Evolutionary conservation across 768 basidiomycete genomes (phyloP), one percentile per base, ranked within the genome.

Genomic region (Termitomyces sp.): DNA sequence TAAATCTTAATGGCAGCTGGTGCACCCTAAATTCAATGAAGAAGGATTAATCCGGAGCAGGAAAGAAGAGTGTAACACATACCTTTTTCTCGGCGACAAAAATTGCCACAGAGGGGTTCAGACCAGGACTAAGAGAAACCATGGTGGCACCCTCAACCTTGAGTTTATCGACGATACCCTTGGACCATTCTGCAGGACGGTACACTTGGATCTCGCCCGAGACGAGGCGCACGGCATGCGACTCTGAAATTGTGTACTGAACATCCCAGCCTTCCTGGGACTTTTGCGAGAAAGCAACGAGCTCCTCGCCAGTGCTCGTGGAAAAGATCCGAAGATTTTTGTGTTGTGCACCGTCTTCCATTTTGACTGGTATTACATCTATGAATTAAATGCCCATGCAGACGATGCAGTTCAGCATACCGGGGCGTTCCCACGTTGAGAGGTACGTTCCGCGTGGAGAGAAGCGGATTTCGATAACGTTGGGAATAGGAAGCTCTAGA

Each of bases 81-180:
- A 84, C 90, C 80, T 97, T 97, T 79, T 94, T 94, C 80, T 98
- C 96, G 0, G 86, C 89, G 40, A 95, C 78, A 69, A 98, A 99
- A 12, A 96, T 82, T 4, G 95, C 96, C n/a, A 99, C 70, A 8
- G 85, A 87, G 8, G 92, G 90, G 71, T 93, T 92, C 65, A 88
- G 73, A 8, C 94, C 93, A 9, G 91, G 91, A 64, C 92, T 92
- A 60, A 95, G 75, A 4, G 83, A 77, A 46, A 92, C 78, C 64
- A 77, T 83, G 0, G 88, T 84, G n/a, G 91, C 84, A 22, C 90
- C 90, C 65, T 96, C 94, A 20, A 92, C 82, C 65, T 79, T 86
- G 58, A 95, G 78, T 71, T 89, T 94, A 68, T 91, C 90, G 52
- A 84, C 80, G 56, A 94, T 77, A 7, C 90, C 90, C 69, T 86